phyloP scores from a whole-genome alignment of 768 basidiomycete genomes.

The Daedaleopsis nitida region DNA sequence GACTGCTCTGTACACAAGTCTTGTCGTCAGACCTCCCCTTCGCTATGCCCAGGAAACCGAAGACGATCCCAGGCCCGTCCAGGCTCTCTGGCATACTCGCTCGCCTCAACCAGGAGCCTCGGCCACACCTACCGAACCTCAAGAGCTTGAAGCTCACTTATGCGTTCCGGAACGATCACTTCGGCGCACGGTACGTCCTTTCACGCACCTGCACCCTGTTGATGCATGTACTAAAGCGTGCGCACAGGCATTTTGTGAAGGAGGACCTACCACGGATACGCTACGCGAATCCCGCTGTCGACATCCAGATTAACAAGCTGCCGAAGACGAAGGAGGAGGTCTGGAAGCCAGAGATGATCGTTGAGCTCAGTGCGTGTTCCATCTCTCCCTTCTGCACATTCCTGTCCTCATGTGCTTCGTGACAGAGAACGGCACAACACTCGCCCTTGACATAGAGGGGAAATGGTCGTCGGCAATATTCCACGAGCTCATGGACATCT shows the following conservation, averaged over 20 bases:
- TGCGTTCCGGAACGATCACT: slow-evolving; percentile 69
- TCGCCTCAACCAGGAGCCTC: slow-evolving; percentile 52
- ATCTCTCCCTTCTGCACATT: neutral
- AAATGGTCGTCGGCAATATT: slow-evolving; percentile 73
- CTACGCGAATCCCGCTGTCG: slow-evolving; percentile 69
- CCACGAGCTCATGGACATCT: slow-evolving; percentile 68
- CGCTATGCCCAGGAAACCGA: slow-evolving; percentile 32
- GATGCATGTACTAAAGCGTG: neutral
- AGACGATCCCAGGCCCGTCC: slow-evolving; percentile 47
- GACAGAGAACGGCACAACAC: slow-evolving; percentile 51
- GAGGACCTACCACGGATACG: slow-evolving; percentile 79
- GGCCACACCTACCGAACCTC: slow-evolving; percentile 49
- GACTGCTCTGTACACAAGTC: neutral
- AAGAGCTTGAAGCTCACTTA: slow-evolving; percentile 56
- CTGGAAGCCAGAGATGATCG: slow-evolving; percentile 61
- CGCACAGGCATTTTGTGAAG: slow-evolving; percentile 73
- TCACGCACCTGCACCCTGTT: neutral
- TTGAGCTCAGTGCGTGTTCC: slow-evolving; percentile 64
- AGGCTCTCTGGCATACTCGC: slow-evolving; percentile 56
- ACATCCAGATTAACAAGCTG: slow-evolving; percentile 58
- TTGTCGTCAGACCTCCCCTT: neutral
- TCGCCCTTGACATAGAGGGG: slow-evolving; percentile 55
- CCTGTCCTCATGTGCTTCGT: neutral
- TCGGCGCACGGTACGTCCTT: slow-evolving; percentile 64
- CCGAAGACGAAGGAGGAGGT: slow-evolving; percentile 53